A percentile compares a stretch with the other conserved stretches of the same genome.
phyloP scores from a whole-genome alignment of 306 rosid species.

The Prosopis cineraria region DNA sequence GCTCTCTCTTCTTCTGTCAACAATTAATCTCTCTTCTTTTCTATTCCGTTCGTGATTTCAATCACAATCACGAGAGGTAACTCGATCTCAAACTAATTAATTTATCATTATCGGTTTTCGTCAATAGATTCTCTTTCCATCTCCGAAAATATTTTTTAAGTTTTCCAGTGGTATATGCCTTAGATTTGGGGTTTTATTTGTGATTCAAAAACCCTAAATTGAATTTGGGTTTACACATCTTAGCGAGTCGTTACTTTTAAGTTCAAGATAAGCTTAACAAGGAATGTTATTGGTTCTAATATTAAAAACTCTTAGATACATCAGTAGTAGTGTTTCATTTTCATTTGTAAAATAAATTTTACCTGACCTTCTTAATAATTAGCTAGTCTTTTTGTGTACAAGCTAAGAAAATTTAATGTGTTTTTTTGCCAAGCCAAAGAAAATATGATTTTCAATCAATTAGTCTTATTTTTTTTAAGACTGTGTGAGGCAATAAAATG shows the following conservation, averaged over 20 bases:
- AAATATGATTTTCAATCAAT: too few relatives aligned
- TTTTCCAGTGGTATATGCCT: too few relatives aligned
- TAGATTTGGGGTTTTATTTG: neutral
- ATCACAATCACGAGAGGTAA: conserved; percentile 8
- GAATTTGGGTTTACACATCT: neutral
- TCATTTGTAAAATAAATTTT: too few relatives aligned
- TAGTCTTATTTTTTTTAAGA: too few relatives aligned
- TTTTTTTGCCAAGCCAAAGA: too few relatives aligned
- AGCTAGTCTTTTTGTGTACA: too few relatives aligned
- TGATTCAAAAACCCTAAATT: neutral
- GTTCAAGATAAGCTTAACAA: neutral
- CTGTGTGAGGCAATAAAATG: too few relatives aligned
- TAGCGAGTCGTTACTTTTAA: too few relatives aligned
- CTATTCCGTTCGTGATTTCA: neutral
- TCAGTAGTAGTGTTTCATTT: too few relatives aligned
- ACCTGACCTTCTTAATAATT: too few relatives aligned
- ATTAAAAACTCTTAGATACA: neutral
- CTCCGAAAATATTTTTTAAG: neutral
- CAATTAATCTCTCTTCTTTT: conserved; percentile 22
- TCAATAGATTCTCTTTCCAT: neutral
- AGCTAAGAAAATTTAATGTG: too few relatives aligned
- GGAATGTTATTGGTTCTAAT: too few relatives aligned
- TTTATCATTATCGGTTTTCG: neutral
- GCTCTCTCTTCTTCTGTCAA: conserved; percentile 78
- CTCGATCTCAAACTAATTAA: neutral